Base-by-base conservation (phyloP, 2,329 filamentous ascomycete genomes). In the Phyllosticta citribraziliensis region DNA sequence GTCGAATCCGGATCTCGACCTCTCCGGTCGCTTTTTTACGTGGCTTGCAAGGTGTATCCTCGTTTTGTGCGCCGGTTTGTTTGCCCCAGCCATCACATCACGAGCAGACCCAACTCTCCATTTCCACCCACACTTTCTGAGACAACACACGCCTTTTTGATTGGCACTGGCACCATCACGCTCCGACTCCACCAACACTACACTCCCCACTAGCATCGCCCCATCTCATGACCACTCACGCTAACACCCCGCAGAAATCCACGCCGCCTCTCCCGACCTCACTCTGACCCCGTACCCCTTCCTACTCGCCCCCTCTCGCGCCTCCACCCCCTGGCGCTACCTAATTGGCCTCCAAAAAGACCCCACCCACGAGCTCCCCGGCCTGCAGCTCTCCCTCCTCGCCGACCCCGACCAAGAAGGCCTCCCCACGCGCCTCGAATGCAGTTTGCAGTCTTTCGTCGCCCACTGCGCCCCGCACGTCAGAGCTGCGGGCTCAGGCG, bases 61-160 rank as follows among this genome's bases (percentile, higher is more conserved):
- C 51, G 35, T 30, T 12, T 52, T 62, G 20, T 62, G 60, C 55
- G 14, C 57, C 33, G 60, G 55, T 55, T 19, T 33, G 60, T 58
- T 19, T 27, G 5, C 52, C 30, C 22, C 56, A 19, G 40, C 53
- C 35, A 60, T 60, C 24, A 40, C 33, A 22, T 3, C 22, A 22
- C 22, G 22, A 22, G 22, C 22, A 3, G 22, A 22, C 22, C 3
- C 22, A 22, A 33, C 9, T 8, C 4, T 10, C 52, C 35, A 52
- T 17, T 24, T 52, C 52, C 52, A 40, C 33, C n/a, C 33, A 17
- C 20, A 22, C 9, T 51, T 27, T 22, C 52, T 30, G 17, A 24
- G 57, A 35, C 51, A 19, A 27, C 30, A 19, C 10, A 47, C 35
- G 20, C 14, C 20, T 20, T 12, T 24, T 17, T 59, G 24, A 35